Evolutionary conservation across 345 rosid genomes (phyloP).

Genomic region (Syzygium grande): DNA sequence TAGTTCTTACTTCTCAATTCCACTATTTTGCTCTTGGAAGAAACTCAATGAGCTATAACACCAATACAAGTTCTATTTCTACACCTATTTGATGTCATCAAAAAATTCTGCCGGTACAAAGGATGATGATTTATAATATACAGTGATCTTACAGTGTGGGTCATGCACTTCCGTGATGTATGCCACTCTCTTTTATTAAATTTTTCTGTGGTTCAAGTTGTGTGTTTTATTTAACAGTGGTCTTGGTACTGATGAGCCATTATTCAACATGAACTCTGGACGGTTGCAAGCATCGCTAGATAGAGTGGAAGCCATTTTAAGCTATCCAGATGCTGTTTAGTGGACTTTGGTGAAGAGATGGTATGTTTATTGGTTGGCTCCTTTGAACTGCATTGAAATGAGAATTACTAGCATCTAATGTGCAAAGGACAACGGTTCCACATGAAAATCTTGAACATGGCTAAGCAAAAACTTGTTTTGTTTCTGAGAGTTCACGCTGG

Average conservation of each 20-base stretch:
- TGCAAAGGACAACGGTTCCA: background rate
- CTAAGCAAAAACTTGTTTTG: background rate
- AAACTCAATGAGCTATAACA: background rate
- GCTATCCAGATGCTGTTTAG: background rate
- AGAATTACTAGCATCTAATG: background rate
- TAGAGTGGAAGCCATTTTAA: background rate
- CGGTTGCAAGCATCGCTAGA: background rate
- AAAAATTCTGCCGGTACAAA: background rate
- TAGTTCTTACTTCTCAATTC: slow-evolving; percentile 17
- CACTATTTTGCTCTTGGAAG: background rate
- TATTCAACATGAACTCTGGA: background rate
- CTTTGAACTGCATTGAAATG: background rate
- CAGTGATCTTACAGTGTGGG: background rate
- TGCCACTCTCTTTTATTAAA: background rate
- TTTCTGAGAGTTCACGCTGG: background rate
- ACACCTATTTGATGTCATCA: background rate
- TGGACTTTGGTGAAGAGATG: background rate
- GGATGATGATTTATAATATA: background rate
- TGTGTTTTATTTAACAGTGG: background rate
- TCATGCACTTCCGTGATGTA: background rate
- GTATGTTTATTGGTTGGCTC: background rate
- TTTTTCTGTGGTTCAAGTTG: background rate
- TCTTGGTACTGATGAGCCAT: background rate
- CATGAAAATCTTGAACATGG: background rate
- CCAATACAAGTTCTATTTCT: background rate